Conservation (phyloP, 164 flowering plant species). For the Chimonanthus praecox region DNA sequence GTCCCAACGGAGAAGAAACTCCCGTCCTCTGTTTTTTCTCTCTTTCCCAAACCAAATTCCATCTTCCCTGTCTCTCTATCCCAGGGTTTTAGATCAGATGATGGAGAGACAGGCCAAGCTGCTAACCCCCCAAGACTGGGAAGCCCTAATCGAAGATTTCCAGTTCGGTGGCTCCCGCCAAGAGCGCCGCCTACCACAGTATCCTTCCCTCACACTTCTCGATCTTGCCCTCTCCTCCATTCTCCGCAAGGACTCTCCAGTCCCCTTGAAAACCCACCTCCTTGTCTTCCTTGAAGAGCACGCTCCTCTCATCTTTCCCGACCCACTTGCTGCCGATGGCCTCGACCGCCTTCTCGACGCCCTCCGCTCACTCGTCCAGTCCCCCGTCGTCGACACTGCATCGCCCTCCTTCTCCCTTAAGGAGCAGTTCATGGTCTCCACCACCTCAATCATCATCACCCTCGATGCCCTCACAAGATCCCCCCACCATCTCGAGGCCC, state of each 20-base stretch:
- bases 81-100: background rate
- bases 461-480: slow-evolving; percentile 9
- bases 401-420: slow-evolving; percentile 41
- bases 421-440: slow-evolving; percentile 62
- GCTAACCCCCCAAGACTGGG: slow-evolving; percentile 70
- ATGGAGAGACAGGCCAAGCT: slow-evolving; percentile 33
- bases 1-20: too few relatives aligned
- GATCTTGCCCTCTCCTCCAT: slow-evolving; percentile 56
- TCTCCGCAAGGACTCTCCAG: slow-evolving; percentile 37
- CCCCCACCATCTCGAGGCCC: slow-evolving; percentile 24
- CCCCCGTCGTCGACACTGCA: slow-evolving; percentile 43
- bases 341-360: slow-evolving; percentile 43
- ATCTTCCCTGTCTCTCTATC: background rate
- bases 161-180: slow-evolving; percentile 41
- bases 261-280: slow-evolving; percentile 42
- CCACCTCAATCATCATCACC: slow-evolving; percentile 52
- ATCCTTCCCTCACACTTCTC: slow-evolving; percentile 31
- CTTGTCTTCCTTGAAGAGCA: slow-evolving; percentile 58
- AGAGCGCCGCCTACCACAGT: slow-evolving; percentile 33
- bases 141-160: slow-evolving; percentile 68
- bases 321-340: slow-evolving; percentile 10
- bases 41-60: background rate
- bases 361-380: slow-evolving; percentile 45
- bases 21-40: background rate
- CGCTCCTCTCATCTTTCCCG: slow-evolving; percentile 9